A percentile compares a stretch with the other conserved stretches of the same genome.
Conservation (phyloP, 164 flowering plant genomes). For the Vitis riparia region DNA sequence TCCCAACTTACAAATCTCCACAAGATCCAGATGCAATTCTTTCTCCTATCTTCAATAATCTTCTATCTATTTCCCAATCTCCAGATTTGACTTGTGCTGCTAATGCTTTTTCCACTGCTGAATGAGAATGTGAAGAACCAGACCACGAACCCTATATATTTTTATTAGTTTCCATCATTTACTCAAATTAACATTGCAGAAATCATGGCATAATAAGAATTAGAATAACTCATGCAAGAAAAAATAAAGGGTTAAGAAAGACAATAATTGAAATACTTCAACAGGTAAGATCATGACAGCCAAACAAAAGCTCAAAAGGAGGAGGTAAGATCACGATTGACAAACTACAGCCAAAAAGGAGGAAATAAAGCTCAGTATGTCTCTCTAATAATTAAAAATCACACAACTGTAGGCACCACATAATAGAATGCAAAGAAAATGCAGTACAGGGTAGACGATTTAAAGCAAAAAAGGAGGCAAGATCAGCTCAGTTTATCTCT, state of each 20-base stretch:
- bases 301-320: too few species aligned
- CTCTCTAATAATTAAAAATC: too few species aligned
- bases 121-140: constrained; percentile 63
- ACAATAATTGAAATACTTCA: not conserved
- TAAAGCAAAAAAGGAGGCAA: too few species aligned
- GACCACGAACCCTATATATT: constrained; percentile 75
- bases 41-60: constrained; percentile 70
- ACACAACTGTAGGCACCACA: too few species aligned
- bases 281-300: not conserved
- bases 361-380: too few species aligned
- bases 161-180: not conserved
- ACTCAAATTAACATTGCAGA: not conserved
- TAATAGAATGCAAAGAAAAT: too few species aligned
- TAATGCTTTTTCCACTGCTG: constrained; percentile 46
- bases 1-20: constrained; percentile 79
- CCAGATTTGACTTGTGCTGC: constrained; percentile 32
- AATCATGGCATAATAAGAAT: not conserved
- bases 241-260: not conserved
- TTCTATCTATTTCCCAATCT: constrained; percentile 78
- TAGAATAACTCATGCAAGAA: not conserved
- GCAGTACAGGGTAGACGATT: too few species aligned
- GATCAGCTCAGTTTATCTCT: too few species aligned
- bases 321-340: too few species aligned
- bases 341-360: too few species aligned
- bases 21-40: constrained; percentile 90